A percentile compares a stretch with the other conserved stretches of the same genome.
Conservation (phyloP, 768 basidiomycete species). For the Leccinum ochraceum region DNA sequence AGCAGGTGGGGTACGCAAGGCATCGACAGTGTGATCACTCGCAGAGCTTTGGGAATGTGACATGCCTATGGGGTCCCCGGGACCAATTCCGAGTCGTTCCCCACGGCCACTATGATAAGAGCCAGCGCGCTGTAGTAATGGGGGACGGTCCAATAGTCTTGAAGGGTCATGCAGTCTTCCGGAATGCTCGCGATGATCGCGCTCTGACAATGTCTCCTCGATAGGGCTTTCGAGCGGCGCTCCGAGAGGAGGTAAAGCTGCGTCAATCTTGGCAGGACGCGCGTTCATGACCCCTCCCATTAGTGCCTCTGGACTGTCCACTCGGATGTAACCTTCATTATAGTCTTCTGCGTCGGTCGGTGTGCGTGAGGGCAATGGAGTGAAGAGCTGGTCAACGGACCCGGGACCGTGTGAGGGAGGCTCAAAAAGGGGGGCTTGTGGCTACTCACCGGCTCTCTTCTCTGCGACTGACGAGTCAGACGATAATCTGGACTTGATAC, state of each 20-base stretch:
- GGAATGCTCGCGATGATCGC: constrained; percentile 19
- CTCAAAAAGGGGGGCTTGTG: not conserved
- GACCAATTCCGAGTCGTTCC: constrained; percentile 12
- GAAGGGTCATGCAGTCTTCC: constrained; percentile 23
- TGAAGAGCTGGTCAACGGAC: constrained; percentile 27
- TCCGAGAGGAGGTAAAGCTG: constrained; percentile 26
- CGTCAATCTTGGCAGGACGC: constrained; percentile 28
- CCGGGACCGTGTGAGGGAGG: constrained; percentile 10
- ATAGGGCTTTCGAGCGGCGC: constrained; percentile 17
- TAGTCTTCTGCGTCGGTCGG: constrained; percentile 35
- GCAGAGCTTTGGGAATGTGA: constrained; percentile 18
- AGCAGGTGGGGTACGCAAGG: constrained; percentile 22
- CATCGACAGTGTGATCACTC: constrained; percentile 36
- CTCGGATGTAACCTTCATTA: constrained; percentile 34
- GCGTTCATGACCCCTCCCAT: constrained; percentile 36
- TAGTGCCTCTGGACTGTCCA: constrained; percentile 33
- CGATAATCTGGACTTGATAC: not conserved
- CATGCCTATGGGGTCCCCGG: constrained; percentile 27
- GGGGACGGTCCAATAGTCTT: constrained; percentile 27
- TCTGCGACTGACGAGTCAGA: constrained; percentile 24
- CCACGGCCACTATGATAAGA: constrained; percentile 26
- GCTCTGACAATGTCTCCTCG: constrained; percentile 27
- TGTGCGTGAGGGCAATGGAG: constrained; percentile 33
- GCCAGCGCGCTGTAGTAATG: constrained; percentile 16
- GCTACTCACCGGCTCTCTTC: constrained; percentile 33